Conservation (phyloP, 2,329 filamentous ascomycete species). For the Atkinsonella hypoxylon region DNA sequence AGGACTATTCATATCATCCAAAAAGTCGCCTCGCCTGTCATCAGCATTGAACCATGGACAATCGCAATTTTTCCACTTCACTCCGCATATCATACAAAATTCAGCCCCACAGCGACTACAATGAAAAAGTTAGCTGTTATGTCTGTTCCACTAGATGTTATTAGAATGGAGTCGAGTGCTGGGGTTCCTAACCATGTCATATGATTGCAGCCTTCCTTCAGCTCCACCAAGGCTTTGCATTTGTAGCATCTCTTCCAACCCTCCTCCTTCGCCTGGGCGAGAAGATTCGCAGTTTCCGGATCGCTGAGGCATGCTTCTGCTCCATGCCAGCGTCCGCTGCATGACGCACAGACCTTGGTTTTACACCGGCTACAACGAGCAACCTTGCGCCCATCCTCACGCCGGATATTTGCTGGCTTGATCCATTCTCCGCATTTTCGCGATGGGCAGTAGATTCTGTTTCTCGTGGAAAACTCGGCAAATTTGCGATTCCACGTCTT, state of each 20-base stretch:
- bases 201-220: constrained; percentile 76
- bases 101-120: constrained; percentile 62
- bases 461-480: constrained; percentile 60
- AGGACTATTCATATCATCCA: constrained; percentile 40
- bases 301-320: constrained; percentile 59
- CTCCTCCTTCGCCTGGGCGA: constrained; percentile 52
- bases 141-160: background rate
- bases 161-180: background rate
- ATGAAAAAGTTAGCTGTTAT: background rate
- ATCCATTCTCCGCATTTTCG: constrained; percentile 70
- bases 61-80: constrained; percentile 71
- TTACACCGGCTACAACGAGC: constrained; percentile 61
- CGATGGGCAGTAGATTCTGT: constrained; percentile 66
- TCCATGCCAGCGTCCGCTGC: constrained; percentile 64
- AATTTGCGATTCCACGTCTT: constrained; percentile 71
- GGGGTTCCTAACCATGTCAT: constrained; percentile 62
- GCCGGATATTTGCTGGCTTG: constrained; percentile 55
- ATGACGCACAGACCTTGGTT: constrained; percentile 61
- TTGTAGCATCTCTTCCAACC: constrained; percentile 68
- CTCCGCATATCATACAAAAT: constrained; percentile 78
- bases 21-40: constrained; percentile 37
- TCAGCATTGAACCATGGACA: constrained; percentile 71
- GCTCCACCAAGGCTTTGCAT: constrained; percentile 63
- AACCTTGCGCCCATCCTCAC: constrained; percentile 46
- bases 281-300: constrained; percentile 49